These are phyloP conservation scores for Diospyros lotus DNA, from an alignment of 148 eudicot genomes.

Conservation along the genomic window DNA sequence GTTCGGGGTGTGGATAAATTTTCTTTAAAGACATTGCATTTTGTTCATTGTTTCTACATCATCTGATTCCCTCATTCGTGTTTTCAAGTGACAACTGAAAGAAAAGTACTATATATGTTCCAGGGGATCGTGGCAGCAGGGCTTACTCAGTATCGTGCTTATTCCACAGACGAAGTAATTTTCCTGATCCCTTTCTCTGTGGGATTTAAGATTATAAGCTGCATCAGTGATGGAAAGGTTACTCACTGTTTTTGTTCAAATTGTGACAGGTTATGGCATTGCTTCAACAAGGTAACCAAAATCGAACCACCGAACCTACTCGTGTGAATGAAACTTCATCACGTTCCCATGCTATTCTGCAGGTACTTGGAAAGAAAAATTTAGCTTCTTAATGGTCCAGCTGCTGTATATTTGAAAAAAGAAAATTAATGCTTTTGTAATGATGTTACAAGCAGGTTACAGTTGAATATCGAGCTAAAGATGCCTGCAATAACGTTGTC, in stretches of 20 bases:
- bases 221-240: background rate
- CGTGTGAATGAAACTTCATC: slow-evolving; percentile 88
- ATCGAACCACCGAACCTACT: slow-evolving; percentile 90
- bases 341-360: slow-evolving; percentile 86
- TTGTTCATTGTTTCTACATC: background rate
- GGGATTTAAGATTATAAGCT: slow-evolving; percentile 5
- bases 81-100: background rate
- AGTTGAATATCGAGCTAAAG: slow-evolving; percentile 62
- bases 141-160: slow-evolving; percentile 79
- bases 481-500: slow-evolving; percentile 44
- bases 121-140: slow-evolving; percentile 91
- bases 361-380: slow-evolving; percentile 37
- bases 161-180: slow-evolving; percentile 81
- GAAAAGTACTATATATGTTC: slow-evolving; percentile 11
- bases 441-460: slow-evolving; percentile 41
- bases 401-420: background rate
- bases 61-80: background rate
- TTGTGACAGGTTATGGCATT: slow-evolving; percentile 76
- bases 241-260: background rate
- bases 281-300: slow-evolving; percentile 81
- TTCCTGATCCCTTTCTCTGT: background rate
- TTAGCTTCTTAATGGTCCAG: background rate
- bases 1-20: background rate
- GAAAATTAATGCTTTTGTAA: background rate
- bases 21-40: background rate